Evolutionary conservation across 352 stramenopile species (phyloP).

Genomic region (Blastocystis sp.): DNA sequence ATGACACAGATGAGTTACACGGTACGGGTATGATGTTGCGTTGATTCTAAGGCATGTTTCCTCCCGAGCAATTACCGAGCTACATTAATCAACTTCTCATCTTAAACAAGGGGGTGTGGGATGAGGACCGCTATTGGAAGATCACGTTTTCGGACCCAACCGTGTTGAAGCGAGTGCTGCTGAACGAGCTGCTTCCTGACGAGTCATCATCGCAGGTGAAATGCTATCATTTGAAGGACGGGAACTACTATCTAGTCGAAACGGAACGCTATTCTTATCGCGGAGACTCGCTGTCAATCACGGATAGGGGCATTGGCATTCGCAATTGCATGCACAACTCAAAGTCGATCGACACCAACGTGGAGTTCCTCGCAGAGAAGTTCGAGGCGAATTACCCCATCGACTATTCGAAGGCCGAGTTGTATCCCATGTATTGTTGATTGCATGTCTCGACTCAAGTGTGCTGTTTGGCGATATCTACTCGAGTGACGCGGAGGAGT

Average conservation of each 20-base stretch:
- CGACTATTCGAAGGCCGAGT: not conserved
- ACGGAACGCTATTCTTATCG: slow-evolving; percentile 1
- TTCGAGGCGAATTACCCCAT: not conserved
- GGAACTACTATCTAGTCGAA: slow-evolving; percentile 23
- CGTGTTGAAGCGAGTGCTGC: not conserved
- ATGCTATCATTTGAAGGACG: slow-evolving; percentile 10
- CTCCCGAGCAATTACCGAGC: not conserved
- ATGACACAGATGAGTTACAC: not conserved
- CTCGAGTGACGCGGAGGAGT: not conserved
- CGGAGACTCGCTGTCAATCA: not conserved
- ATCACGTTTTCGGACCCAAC: slow-evolving; percentile 28
- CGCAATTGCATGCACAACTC: not conserved
- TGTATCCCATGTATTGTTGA: not conserved
- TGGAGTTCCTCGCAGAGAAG: not conserved
- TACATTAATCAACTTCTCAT: not conserved
- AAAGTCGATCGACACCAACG: not conserved
- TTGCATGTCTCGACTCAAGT: not conserved
- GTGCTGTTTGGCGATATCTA: slow-evolving; percentile 32
- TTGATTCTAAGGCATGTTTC: not conserved
- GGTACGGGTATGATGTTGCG: not conserved
- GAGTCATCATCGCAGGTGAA: not conserved
- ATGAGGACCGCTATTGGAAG: not conserved
- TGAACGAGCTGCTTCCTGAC: not conserved
- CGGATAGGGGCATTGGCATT: not conserved
- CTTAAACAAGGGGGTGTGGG: slow-evolving; percentile 1